A percentile compares a stretch with the other conserved stretches of the same genome.
Conservation (phyloP, 805 yeast genomes). For the Candida silvicultrix region DNA sequence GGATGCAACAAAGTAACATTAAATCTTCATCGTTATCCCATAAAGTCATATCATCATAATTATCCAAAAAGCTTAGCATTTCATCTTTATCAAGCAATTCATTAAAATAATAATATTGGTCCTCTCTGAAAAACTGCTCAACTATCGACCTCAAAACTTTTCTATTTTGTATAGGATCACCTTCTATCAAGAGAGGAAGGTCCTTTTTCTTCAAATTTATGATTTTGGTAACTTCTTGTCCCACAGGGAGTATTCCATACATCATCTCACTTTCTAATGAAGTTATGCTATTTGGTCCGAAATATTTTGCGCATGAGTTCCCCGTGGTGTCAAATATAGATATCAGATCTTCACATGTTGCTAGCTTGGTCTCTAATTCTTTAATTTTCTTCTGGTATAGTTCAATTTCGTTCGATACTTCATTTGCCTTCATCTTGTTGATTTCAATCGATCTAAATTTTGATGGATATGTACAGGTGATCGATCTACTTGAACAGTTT, state of each 20-base stretch:
- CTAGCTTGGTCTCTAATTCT: slow-evolving; percentile 15
- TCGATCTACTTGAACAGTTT: slow-evolving; percentile 9
- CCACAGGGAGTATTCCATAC: neutral
- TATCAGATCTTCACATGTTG: slow-evolving; percentile 13
- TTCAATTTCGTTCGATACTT: neutral
- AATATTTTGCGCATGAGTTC: slow-evolving; percentile 1
- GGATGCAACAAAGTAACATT: slow-evolving; percentile 12
- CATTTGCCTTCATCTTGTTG: slow-evolving; percentile 1
- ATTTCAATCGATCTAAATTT: slow-evolving; percentile 20
- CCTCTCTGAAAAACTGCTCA: slow-evolving; percentile 10
- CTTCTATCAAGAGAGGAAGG: slow-evolving; percentile 7
- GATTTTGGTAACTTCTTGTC: neutral
- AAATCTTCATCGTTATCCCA: slow-evolving; percentile 16
- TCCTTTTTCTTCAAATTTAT: slow-evolving; percentile 2
- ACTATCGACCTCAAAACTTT: slow-evolving; percentile 6
- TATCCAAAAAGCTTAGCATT: slow-evolving; percentile 7
- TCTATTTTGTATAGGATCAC: slow-evolving; percentile 3
- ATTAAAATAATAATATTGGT: slow-evolving; percentile 7
- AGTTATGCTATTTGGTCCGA: slow-evolving; percentile 9
- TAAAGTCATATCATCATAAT: neutral
- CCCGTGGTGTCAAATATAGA: slow-evolving; percentile 18
- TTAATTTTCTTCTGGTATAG: slow-evolving; percentile 7
- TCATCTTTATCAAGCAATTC: slow-evolving; percentile 12
- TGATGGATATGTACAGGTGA: slow-evolving; percentile 15
- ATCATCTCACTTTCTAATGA: slow-evolving; percentile 7